Evolutionary conservation across 2,329 filamentous ascomycete species (phyloP).

Genomic region (Monilinia vaccinii-corymbosi): DNA sequence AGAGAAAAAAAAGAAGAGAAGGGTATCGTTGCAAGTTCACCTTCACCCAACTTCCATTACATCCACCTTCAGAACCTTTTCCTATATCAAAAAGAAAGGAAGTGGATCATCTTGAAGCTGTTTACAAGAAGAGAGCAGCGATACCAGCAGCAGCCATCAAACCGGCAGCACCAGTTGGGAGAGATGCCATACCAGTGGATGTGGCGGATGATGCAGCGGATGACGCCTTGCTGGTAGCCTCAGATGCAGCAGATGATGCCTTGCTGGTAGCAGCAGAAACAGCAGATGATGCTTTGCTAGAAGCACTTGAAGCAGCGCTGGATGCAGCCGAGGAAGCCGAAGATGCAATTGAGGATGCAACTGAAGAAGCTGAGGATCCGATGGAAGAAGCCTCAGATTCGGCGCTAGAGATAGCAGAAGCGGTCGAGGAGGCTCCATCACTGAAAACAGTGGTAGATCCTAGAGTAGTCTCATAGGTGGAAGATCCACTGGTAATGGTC

Average conservation of each 20-base stretch:
- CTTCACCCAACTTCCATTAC: slow-evolving; percentile 9
- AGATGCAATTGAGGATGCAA: slow-evolving; percentile 16
- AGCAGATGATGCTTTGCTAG: slow-evolving; percentile 5
- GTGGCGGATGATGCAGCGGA: neutral
- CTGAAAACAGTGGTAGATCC: slow-evolving; percentile 18
- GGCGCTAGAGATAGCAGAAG: slow-evolving; percentile 17
- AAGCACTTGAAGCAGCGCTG: slow-evolving; percentile 14
- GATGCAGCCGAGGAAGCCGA: slow-evolving; percentile 12
- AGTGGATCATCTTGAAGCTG: neutral
- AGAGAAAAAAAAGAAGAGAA: too few relatives aligned
- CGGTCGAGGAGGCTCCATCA: slow-evolving; percentile 11
- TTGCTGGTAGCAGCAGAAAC: slow-evolving; percentile 9
- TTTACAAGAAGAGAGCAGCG: slow-evolving; percentile 28
- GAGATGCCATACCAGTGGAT: neutral
- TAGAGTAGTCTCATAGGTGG: slow-evolving; percentile 14
- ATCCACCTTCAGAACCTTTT: slow-evolving; percentile 10
- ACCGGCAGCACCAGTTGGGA: slow-evolving; percentile 19
- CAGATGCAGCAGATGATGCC: slow-evolving; percentile 8
- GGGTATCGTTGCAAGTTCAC: slow-evolving; percentile 20
- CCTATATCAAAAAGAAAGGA: slow-evolving; percentile 3
- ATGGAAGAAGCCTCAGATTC: slow-evolving; percentile 18
- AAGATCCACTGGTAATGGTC: slow-evolving; percentile 13
- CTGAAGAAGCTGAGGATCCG: slow-evolving; percentile 5
- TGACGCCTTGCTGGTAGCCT: slow-evolving; percentile 13
- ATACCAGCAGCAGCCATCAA: slow-evolving; percentile 26